A percentile compares a stretch with the other conserved stretches of the same genome.
Conservation (phyloP, 768 basidiomycete genomes). For the Leccinum rimulosum region DNA sequence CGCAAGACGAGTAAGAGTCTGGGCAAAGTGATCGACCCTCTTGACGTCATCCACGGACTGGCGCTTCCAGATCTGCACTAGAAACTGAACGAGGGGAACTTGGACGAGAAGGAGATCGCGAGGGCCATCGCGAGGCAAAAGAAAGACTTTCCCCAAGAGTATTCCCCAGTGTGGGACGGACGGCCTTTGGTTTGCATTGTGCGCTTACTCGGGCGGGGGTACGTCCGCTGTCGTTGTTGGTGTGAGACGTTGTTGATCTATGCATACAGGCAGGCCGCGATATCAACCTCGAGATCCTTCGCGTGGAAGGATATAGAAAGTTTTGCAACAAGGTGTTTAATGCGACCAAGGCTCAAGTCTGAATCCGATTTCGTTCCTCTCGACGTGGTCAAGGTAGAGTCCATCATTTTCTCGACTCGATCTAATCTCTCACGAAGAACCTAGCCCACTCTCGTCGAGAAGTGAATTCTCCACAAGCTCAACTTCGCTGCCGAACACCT, state of each 20-base stretch:
- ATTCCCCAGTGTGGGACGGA: conserved; percentile 99
- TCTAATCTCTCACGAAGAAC: conserved; percentile 8
- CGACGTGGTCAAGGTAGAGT: too few relatives aligned
- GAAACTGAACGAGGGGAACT: not conserved
- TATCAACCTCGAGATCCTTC: conserved; percentile 93
- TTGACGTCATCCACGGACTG: conserved; percentile 90
- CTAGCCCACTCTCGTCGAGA: conserved; percentile 87
- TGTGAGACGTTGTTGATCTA: not conserved
- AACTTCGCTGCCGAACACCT: conserved; percentile 63
- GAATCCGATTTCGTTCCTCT: conserved; percentile 66
- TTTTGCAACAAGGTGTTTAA: conserved; percentile 99
- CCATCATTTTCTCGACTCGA: not conserved
- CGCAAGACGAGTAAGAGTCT: conserved; percentile 99
- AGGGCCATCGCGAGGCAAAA: conserved; percentile 88
- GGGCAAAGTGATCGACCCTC: conserved; percentile 95
- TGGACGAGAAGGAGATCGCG: conserved; percentile 88
- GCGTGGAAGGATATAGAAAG: conserved; percentile 97
- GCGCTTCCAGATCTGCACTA: conserved; percentile 49
- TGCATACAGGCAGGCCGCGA: conserved; percentile 67
- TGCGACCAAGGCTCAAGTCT: conserved; percentile 27
- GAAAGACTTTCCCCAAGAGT: conserved; percentile 84
- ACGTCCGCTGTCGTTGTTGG: conserved; percentile 8
- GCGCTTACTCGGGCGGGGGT: conserved; percentile 92
- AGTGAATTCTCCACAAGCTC: conserved; percentile 85
- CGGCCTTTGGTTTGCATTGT: conserved; percentile 90